Percentiles rank a stretch among this genome's conserved stretches.
Conservation (phyloP, 2,329 filamentous ascomycete species). For the Didymella sp. region DNA sequence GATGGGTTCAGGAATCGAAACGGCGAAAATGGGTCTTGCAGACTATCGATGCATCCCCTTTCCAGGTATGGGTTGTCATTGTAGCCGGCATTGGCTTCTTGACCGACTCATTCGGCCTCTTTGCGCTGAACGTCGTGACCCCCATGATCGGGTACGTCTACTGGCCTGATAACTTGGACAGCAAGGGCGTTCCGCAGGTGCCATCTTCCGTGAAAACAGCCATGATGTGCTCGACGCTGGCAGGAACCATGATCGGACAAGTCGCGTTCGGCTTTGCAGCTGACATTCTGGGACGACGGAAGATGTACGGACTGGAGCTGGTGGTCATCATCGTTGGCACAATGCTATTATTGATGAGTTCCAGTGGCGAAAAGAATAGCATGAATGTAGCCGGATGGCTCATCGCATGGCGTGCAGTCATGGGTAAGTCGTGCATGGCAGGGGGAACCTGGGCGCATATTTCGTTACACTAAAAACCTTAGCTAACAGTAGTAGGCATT, state of each 20-base stretch:
- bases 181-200: slow-evolving; percentile 33
- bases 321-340: slow-evolving; percentile 52
- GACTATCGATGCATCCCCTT: slow-evolving; percentile 44
- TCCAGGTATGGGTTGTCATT: slow-evolving; percentile 47
- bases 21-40: slow-evolving; percentile 44
- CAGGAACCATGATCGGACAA: slow-evolving; percentile 50
- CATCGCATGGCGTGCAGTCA: slow-evolving; percentile 50
- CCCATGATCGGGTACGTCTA: slow-evolving; percentile 52
- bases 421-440: slow-evolving; percentile 35
- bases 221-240: slow-evolving; percentile 49
- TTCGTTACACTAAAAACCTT: too few species aligned
- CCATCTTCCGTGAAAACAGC: slow-evolving; percentile 45
- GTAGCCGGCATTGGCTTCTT: slow-evolving; percentile 53
- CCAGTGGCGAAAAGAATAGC: slow-evolving; percentile 43
- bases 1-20: slow-evolving; percentile 29
- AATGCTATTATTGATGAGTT: slow-evolving; percentile 50
- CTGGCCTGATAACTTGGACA: slow-evolving; percentile 35
- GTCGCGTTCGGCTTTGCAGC: slow-evolving; percentile 50
- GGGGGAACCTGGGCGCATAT: not conserved
- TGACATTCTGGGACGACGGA: slow-evolving; percentile 48
- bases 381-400: slow-evolving; percentile 51
- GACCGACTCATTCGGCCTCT: slow-evolving; percentile 51
- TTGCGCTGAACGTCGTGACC: slow-evolving; percentile 51
- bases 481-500: slow-evolving; percentile 25
- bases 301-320: slow-evolving; percentile 52